Evolutionary conservation across 192 early-diverging fungal species (phyloP).

Genomic region (Podila horticola): DNA sequence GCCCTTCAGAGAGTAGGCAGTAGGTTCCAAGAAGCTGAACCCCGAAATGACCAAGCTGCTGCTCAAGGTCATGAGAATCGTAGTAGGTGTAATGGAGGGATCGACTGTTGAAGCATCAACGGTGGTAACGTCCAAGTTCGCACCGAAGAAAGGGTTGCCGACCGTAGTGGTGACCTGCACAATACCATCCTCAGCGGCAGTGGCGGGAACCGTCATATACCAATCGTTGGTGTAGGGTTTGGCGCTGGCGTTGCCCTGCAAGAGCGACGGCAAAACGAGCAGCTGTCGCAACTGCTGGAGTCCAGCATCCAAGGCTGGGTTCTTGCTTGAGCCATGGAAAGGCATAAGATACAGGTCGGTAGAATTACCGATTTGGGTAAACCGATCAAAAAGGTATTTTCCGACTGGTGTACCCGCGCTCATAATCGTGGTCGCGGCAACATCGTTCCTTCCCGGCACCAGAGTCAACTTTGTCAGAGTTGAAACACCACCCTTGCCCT

Average conservation of each 20-base stretch:
- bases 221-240: background rate
- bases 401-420: background rate
- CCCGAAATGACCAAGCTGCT: too few species aligned
- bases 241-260: background rate
- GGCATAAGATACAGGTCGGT: background rate
- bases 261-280: background rate
- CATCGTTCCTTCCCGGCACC: slow-evolving; percentile 16
- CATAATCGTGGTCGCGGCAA: background rate
- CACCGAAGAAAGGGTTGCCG: background rate
- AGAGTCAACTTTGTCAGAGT: background rate
- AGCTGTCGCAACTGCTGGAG: background rate
- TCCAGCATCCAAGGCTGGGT: slow-evolving; percentile 16
- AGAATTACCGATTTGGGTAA: background rate
- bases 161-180: background rate
- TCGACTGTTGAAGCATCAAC: too few species aligned
- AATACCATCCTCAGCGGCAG: background rate
- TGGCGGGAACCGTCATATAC: background rate
- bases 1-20: background rate
- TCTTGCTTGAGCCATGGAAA: background rate
- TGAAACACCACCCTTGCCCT: background rate
- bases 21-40: too few species aligned
- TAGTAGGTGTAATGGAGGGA: too few species aligned
- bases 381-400: background rate
- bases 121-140: background rate
- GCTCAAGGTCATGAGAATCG: too few species aligned